Base-by-base conservation (phyloP, 139 green algal species). In the Dunaliella sp. region DNA sequence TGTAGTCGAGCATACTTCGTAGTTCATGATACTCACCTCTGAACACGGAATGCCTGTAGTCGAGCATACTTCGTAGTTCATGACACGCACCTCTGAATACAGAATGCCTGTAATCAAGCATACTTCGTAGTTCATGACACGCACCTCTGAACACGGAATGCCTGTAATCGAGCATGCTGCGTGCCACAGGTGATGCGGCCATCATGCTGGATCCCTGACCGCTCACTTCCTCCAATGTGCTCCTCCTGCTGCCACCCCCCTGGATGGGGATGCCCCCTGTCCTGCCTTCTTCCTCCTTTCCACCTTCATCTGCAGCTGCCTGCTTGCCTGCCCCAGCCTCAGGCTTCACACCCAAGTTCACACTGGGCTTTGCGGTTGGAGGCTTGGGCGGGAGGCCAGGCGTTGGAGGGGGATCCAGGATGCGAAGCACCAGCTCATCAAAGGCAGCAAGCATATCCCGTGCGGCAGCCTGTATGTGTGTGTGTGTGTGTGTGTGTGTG, bases 371-470 rank as follows among this genome's bases (percentile, higher is more conserved):
- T n/a, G n/a, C n/a, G n/a, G n/a, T n/a, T n/a, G n/a, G n/a, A n/a
- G n/a, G n/a, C n/a, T n/a, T n/a, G 48, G 78, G 30, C 22, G 77
- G 77, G 77, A 73, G 22, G 30, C 37, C 1, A 34, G 65, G 79
- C 35, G n/a, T 65, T 73, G 73, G 58, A 26, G 86, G 48, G 0
- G 86, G 87, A 37, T 86, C 81, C 26, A 93, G 30, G 32, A 96
- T 79, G 12, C 80, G 81, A 0, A 76, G 37, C 73, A 98, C 79
- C 48, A 98, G 89, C 1, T 75, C 81, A 57, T 98, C 95, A 77
- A 98, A 95, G 1, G 88, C 82, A 2, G 32, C 12, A 1, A 98
- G 59, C 91, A 98, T 91, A 30, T 85, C 80, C 0, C 36, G 77
- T 1, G 93, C 90, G 30, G 91, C 83, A 1, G 83, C 85, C 48